These are phyloP conservation scores for Hyparrhenia diplandra DNA, from an alignment of 176 grass and related monocot genomes.

Conservation along the genomic window DNA sequence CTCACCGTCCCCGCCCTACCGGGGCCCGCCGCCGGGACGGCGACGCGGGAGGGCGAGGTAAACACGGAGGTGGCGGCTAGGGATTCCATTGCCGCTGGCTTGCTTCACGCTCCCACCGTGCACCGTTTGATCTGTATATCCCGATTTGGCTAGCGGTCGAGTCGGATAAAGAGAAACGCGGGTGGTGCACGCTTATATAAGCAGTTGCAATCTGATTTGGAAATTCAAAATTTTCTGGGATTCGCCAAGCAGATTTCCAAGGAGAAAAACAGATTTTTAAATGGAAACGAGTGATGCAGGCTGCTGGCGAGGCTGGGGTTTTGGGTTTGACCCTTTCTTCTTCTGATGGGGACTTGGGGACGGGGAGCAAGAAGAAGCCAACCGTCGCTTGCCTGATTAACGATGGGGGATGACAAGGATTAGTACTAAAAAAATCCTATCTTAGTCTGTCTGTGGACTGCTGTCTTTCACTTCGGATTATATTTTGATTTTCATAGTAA, in stretches of 20 bases:
- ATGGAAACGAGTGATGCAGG: too few relatives aligned
- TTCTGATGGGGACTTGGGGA: too few relatives aligned
- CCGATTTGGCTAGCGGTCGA: conserved; percentile 4
- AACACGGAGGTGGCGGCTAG: too few relatives aligned
- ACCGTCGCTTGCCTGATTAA: background rate
- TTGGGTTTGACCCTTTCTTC: background rate
- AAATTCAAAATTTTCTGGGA: background rate
- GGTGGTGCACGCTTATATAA: conserved; percentile 8
- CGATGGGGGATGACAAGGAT: too few relatives aligned
- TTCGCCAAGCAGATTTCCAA: background rate
- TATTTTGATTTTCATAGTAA: too few relatives aligned
- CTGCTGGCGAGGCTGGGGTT: background rate
- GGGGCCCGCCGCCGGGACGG: conserved; percentile 10
- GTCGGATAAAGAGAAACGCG: background rate
- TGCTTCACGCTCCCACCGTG: background rate
- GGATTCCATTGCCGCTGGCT: conserved; percentile 33
- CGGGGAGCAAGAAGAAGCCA: background rate
- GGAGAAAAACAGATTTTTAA: too few relatives aligned
- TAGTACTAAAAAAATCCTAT: too few relatives aligned
- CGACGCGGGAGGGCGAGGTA: conserved; percentile 23
- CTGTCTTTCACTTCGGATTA: too few relatives aligned
- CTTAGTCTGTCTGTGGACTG: too few relatives aligned
- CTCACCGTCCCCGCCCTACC: background rate
- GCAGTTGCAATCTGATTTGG: background rate
- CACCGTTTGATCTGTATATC: background rate